phyloP scores from a whole-genome alignment of 176 grass and related monocot species.

The Leersia perrieri region DNA sequence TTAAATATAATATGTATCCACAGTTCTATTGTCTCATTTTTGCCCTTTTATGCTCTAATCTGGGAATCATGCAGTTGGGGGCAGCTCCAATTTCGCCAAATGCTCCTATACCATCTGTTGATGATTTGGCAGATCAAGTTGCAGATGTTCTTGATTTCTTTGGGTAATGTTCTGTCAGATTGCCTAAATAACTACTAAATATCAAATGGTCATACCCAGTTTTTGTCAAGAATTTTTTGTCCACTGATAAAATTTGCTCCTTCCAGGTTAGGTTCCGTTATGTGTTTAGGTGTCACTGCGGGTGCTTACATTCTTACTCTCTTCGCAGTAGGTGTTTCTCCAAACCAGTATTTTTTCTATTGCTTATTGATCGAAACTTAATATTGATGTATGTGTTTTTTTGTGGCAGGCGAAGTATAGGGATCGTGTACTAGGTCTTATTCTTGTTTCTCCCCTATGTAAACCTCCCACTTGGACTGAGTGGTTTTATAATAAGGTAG shows the following conservation, averaged over 20 bases:
- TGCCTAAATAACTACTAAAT: neutral
- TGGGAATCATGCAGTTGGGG: conserved; percentile 76
- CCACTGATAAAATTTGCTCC: conserved; percentile 38
- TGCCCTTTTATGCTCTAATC: conserved; percentile 29
- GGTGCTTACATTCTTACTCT: conserved; percentile 98
- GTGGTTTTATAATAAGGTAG: conserved; percentile 97
- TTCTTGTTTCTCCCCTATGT: conserved; percentile 91
- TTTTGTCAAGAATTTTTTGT: conserved; percentile 20
- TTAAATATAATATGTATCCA: neutral
- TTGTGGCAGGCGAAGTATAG: conserved; percentile 85
- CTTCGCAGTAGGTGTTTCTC: conserved; percentile 73
- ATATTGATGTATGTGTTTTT: conserved; percentile 1
- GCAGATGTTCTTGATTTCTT: conserved; percentile 92
- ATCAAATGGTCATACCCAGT: neutral
- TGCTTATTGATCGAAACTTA: neutral
- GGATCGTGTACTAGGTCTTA: conserved; percentile 86
- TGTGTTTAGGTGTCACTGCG: conserved; percentile 94
- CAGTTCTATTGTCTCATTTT: conserved; percentile 34
- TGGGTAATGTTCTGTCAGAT: conserved; percentile 55
- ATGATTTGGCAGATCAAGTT: conserved; percentile 90
- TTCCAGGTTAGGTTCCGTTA: conserved; percentile 93
- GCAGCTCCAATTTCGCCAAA: conserved; percentile 81
- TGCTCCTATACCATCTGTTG: conserved; percentile 70
- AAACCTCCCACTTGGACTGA: conserved; percentile 89
- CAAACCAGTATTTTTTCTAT: neutral